Evolutionary conservation across 805 yeast genomes (phyloP).

Genomic region (Kazachstania kunashirensis): DNA sequence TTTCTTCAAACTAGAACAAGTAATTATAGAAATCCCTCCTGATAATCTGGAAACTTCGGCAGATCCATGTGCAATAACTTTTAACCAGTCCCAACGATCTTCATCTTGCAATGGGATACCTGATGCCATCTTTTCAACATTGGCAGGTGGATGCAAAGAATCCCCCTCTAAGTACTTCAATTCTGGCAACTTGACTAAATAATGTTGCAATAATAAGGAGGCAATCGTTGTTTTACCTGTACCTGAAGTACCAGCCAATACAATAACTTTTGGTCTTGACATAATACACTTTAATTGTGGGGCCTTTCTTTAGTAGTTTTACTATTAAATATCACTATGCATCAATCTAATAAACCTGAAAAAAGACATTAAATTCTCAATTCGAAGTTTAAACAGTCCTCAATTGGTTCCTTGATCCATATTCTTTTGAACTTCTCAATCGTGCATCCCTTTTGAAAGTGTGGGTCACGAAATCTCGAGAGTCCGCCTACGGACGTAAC

Average conservation of each 20-base stretch:
- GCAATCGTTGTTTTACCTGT: conserved; percentile 88
- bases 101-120: conserved; percentile 80
- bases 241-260: conserved; percentile 94
- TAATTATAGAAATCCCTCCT: conserved; percentile 39
- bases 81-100: conserved; percentile 89
- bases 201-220: conserved; percentile 34
- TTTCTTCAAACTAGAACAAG: conserved; percentile 80
- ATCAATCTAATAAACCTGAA: too few relatives aligned
- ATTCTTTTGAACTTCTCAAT: too few relatives aligned
- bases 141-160: conserved; percentile 56
- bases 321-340: too few relatives aligned
- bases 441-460: too few relatives aligned
- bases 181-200: conserved; percentile 23
- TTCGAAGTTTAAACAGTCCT: too few relatives aligned
- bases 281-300: too few relatives aligned
- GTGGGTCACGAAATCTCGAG: too few relatives aligned
- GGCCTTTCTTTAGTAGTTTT: too few relatives aligned
- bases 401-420: too few relatives aligned
- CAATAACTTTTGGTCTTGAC: conserved; percentile 32
- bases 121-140: conserved; percentile 71
- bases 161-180: conserved; percentile 81
- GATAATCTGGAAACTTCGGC: conserved; percentile 30
- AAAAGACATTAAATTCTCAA: too few relatives aligned
- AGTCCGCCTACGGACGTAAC: too few relatives aligned
- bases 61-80: conserved; percentile 36